Base-by-base conservation (phyloP, 495 filamentous ascomycete species). In the Umbilicaria muhlenbergii region DNA sequence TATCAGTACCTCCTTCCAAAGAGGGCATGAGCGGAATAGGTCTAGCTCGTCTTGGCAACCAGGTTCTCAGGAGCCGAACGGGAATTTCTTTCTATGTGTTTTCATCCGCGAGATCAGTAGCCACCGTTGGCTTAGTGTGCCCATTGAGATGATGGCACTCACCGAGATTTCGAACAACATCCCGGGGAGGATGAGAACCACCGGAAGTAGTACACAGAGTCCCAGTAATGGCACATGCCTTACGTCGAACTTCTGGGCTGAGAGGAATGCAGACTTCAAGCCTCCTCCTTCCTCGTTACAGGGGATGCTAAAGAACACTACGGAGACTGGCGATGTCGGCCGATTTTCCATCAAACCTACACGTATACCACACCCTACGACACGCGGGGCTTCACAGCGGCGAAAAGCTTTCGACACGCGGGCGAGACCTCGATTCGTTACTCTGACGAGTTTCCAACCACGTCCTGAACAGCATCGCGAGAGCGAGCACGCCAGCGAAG, bases 221-320 rank as follows among this genome's bases (percentile, higher is more conserved):
- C 19, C 19, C 19, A 2, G 24, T 28, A 28, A 28, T 8, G 21
- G 40, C 40, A 31, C 31, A 17, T 33, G 38, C 18, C 38, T 14
- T 36, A 17, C 21, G 40, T 32, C 17, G 40, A 35, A 42, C 31
- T 2, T 24, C 40, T n/a, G 15, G 17, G 14, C 40, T 34, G 24
- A 42, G 40, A 33, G 14, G 40, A 28, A 28, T 8, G 17, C 40
- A 35, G 35, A 37, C 35, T 15, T 15, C 15, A 15, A 37, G n/a
- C 46, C 43, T 14, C 35, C 49, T 24, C n/a, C 51, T 37, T 46
- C 49, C 24, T 39, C 48, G 34, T 48, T 60, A 49, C 42, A 71
- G 47, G 71, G 73, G 54, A 82, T 84, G 78, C 69, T 84, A 35
- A 81, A 70, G 55, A 82, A 71, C 8, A 77, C 69, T 0, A 83